Evolutionary conservation across 1,284 basidiomycete species (phyloP).

Genomic region (Ganoderma meredithae): DNA sequence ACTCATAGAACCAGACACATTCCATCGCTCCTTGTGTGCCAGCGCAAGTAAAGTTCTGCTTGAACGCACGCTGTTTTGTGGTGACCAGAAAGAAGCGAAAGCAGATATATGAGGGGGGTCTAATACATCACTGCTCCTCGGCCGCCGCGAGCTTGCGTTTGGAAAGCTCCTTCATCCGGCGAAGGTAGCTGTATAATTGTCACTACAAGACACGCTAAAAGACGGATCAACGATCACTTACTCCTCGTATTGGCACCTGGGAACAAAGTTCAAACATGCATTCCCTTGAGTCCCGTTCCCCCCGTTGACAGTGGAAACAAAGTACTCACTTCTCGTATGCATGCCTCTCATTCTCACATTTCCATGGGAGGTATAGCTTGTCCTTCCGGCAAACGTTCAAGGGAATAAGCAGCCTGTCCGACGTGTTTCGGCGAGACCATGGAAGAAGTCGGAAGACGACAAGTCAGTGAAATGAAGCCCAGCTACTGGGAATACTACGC

Average conservation of each 20-base stretch:
- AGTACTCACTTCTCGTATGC: constrained; percentile 78
- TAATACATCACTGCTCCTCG: constrained; percentile 49
- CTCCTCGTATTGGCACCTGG: constrained; percentile 91
- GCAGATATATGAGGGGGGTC: constrained; percentile 16
- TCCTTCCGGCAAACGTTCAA: constrained; percentile 83
- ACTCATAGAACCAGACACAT: constrained; percentile 3
- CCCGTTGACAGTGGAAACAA: background rate
- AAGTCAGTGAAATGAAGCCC: background rate
- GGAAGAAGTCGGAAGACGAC: constrained; percentile 7
- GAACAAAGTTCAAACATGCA: background rate
- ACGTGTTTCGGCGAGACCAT: constrained; percentile 11
- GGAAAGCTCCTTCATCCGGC: constrained; percentile 82
- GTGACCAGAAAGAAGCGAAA: constrained; percentile 16
- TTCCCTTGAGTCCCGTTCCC: background rate
- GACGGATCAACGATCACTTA: constrained; percentile 50
- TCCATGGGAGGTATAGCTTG: constrained; percentile 80
- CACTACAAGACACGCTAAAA: background rate
- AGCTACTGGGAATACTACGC: constrained; percentile 43
- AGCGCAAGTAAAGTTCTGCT: background rate
- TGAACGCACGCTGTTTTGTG: background rate
- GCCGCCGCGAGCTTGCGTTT: constrained; percentile 75
- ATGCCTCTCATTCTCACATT: constrained; percentile 83
- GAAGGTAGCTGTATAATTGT: constrained; percentile 69
- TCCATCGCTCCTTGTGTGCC: background rate
- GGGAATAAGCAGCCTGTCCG: constrained; percentile 80